Evolutionary conservation across 306 rosid genomes (phyloP), one percentile per base, ranked within the genome.

Genomic region (Ammopiptanthus mongolicus): DNA sequence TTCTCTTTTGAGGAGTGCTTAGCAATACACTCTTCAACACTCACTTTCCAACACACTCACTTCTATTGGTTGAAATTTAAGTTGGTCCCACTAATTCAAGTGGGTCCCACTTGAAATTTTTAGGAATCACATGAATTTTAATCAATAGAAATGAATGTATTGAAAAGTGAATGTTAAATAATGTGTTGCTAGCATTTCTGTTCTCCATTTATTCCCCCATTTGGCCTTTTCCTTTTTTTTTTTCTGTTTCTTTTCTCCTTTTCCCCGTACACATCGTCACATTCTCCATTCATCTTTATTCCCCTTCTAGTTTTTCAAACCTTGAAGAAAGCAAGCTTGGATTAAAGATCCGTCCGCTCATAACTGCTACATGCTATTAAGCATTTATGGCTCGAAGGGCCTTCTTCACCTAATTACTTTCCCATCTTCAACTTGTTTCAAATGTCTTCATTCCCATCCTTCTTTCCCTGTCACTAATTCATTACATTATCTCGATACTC

Each of bases 331-430:
- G 2, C 1, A 69, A 70, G 70, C 70, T 65, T 73, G 21, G 13
- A 41, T 31, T 52, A 25, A 23, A 9, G 1, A 13, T 78, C 61
- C 2, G 6, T 50, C 1, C 5, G 25, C 71, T 61, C 52, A 6
- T 71, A 51, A 53, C 53, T 4, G 12, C 21, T 0, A 17, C 8
- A 4, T 18, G 29, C 50, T 47, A 58, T 12, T 47, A 31, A 19
- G 65, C 65, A 71, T 55, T 36, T 59, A 19, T 63, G 79, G 37
- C 41, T 47, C 34, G 10, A 21, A 31, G 74, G 74, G n/a, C 65
- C 13, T 78, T 39, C 15, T 18, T 71, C 39, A 25, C 29, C 58
- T 3, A 5, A 50, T 39, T 33, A 5, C 28, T 13, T 0, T 42
- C 23, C 14, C 13, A 8, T 21, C 25, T 28, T 15, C 33, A 21